A percentile compares a stretch with the other conserved stretches of the same genome.
These are phyloP conservation scores for Vicia sativa DNA, from an alignment of 306 rosid genomes.

Conservation along the genomic window DNA sequence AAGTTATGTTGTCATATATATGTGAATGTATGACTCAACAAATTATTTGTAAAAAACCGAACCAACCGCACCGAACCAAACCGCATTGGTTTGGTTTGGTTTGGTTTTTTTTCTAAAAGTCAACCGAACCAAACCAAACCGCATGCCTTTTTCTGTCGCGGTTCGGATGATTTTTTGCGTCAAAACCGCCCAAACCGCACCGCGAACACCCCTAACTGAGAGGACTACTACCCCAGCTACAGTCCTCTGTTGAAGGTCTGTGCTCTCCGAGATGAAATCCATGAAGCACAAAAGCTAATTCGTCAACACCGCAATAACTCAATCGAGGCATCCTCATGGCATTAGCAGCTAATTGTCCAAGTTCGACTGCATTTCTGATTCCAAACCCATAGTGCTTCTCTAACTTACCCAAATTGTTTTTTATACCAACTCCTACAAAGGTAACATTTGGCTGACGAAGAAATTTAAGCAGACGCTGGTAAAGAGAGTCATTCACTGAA, in stretches of 20 bases:
- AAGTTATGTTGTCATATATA: too few species aligned
- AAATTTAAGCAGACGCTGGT: not conserved
- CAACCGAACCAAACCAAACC: too few species aligned
- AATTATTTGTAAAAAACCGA: too few species aligned
- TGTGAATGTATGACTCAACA: too few species aligned
- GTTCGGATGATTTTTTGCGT: too few species aligned
- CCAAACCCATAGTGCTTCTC: conserved; percentile 1
- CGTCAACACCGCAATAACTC: conserved; percentile 1
- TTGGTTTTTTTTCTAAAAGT: too few species aligned
- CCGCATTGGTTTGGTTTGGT: too few species aligned
- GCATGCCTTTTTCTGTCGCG: too few species aligned
- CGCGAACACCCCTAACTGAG: too few species aligned
- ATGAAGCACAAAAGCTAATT: not conserved
- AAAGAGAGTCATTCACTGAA: not conserved
- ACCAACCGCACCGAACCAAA: too few species aligned
- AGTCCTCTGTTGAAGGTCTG: not conserved
- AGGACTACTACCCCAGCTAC: not conserved
- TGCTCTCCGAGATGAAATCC: not conserved
- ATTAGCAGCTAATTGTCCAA: not conserved
- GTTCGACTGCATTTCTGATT: not conserved
- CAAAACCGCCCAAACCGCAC: too few species aligned
- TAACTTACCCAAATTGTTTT: not conserved
- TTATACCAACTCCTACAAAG: conserved; percentile 3
- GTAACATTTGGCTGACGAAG: not conserved
- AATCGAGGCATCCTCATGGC: not conserved